phyloP scores from a whole-genome alignment of 2,329 filamentous ascomycete species.

The Xylaria arbuscula region DNA sequence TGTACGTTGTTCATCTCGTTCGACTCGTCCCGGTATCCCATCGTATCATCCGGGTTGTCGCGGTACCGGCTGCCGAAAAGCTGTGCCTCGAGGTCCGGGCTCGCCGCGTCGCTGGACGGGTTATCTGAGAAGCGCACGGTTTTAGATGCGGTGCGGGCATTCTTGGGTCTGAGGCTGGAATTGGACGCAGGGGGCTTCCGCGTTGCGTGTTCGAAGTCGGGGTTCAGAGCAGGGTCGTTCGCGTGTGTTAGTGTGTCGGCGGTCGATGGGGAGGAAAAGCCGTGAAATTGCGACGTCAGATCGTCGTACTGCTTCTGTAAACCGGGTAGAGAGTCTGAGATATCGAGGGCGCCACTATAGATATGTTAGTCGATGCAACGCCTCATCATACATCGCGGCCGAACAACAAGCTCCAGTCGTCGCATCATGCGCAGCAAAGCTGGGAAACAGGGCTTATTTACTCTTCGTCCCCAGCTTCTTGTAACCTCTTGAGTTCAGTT shows the following conservation, averaged over 20 bases:
- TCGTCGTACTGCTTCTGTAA: conserved; percentile 81
- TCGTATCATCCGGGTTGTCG: conserved; percentile 70
- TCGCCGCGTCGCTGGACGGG: conserved; percentile 52
- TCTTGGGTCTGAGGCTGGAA: conserved; percentile 48
- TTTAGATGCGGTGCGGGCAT: conserved; percentile 63
- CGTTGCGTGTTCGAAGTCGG: conserved; percentile 73
- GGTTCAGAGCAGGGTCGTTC: conserved; percentile 71
- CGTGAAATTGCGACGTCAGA: conserved; percentile 83
- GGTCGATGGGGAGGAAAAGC: conserved; percentile 65
- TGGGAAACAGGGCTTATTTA: conserved; percentile 52
- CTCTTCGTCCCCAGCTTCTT: conserved; percentile 72
- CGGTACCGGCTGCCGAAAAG: conserved; percentile 70
- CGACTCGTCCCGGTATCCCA: conserved; percentile 71
- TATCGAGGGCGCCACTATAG: conserved; percentile 59
- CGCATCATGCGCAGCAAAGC: neutral
- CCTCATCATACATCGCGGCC: neutral
- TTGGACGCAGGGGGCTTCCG: conserved; percentile 51
- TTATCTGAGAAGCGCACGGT: conserved; percentile 88
- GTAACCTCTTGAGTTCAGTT: conserved; percentile 70
- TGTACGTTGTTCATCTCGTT: conserved; percentile 79
- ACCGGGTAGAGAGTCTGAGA: conserved; percentile 73
- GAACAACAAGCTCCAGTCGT: neutral
- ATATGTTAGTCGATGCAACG: conserved; percentile 21
- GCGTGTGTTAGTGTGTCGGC: conserved; percentile 66
- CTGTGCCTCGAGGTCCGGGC: conserved; percentile 60